Conservation (phyloP, 1,139 yeast genomes). For the Blastobotrys aristatus region DNA sequence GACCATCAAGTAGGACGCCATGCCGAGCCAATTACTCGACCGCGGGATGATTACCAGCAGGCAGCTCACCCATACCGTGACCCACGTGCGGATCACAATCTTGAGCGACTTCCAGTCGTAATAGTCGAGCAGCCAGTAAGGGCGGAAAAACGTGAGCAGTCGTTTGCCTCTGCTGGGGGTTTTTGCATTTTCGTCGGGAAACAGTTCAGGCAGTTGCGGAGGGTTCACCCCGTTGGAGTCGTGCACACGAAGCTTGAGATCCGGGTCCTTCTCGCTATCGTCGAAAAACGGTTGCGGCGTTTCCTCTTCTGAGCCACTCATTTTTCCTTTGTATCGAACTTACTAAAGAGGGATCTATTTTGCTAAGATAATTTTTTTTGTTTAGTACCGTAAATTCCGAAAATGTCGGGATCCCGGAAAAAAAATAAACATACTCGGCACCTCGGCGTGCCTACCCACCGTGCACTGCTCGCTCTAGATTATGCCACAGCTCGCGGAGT, state of each 20-base stretch:
- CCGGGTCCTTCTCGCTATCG: background rate
- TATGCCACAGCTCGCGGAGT: constrained; percentile 1
- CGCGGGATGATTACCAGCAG: constrained; percentile 20
- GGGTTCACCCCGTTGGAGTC: constrained; percentile 6
- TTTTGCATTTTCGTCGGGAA: background rate
- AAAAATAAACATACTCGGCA: background rate
- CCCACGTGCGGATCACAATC: constrained; percentile 28
- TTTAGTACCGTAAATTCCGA: no score
- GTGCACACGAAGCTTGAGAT: background rate
- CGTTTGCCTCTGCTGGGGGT: background rate
- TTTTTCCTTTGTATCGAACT: no score
- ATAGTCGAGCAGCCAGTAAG: constrained; percentile 28
- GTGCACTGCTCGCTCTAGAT: constrained; percentile 3
- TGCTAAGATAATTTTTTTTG: no score
- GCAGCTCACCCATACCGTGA: constrained; percentile 25
- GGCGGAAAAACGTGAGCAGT: constrained; percentile 18
- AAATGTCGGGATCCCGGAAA: no score
- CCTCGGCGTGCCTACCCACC: background rate
- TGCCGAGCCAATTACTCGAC: constrained; percentile 26
- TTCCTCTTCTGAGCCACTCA: no score
- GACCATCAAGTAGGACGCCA: constrained; percentile 26
- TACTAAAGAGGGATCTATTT: no score
- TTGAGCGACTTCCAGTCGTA: constrained; percentile 26
- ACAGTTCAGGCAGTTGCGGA: background rate
- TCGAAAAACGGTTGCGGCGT: background rate